A percentile compares a stretch with the other conserved stretches of the same genome.
Conservation (phyloP, 2,329 filamentous ascomycete species). For the Ophiostoma pallidulum region DNA sequence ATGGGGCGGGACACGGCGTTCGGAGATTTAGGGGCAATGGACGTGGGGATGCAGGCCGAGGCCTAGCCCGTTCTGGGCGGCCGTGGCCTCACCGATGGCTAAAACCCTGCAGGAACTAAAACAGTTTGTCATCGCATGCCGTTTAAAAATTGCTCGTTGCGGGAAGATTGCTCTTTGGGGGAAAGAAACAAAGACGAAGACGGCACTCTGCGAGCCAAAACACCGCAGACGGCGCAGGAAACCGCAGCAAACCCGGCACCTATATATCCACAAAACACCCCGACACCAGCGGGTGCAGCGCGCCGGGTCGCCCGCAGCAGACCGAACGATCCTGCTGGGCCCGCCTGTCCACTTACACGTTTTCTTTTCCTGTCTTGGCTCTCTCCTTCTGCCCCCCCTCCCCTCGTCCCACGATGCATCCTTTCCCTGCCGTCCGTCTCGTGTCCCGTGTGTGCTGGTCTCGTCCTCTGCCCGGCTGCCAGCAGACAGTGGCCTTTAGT, state of each 20-base stretch:
- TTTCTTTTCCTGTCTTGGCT: neutral
- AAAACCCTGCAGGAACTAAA: neutral
- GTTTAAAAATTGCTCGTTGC: too few species aligned
- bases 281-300: too few species aligned
- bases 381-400: neutral
- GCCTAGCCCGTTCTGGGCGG: too few species aligned
- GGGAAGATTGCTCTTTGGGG: too few species aligned
- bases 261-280: too few species aligned
- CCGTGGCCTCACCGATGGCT: too few species aligned
- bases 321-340: too few species aligned
- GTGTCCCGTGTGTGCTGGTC: neutral
- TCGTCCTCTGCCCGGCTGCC: neutral
- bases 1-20: slow-evolving; percentile 6
- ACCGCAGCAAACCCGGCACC: neutral
- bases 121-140: too few species aligned
- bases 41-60: neutral
- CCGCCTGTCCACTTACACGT: neutral
- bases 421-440: neutral
- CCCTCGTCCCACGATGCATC: slow-evolving; percentile 9
- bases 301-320: too few species aligned
- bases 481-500: slow-evolving; percentile 9
- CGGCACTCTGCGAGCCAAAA: too few species aligned
- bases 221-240: neutral
- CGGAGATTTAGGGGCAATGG: slow-evolving; percentile 7
- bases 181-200: neutral